Base-by-base conservation (phyloP, 2,329 filamentous ascomycete species). In the Cladosporium colombiae region DNA sequence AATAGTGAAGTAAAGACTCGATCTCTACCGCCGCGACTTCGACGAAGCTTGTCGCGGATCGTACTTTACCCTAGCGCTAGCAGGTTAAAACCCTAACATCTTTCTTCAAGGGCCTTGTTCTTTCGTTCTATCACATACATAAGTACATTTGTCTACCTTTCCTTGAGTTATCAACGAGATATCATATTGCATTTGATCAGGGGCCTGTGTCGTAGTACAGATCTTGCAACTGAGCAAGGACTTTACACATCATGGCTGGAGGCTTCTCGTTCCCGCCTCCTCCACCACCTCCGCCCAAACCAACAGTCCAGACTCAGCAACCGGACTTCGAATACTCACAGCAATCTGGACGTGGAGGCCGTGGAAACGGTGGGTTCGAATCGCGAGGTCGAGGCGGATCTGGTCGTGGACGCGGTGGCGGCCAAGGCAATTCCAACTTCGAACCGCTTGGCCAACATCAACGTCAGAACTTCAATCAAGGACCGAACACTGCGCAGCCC, bases 261-360 rank as follows among this genome's bases (percentile, higher is more conserved):
- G 71, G 73, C 66, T 73, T 83, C 77, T 78, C 76, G 21, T 83
- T 83, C 61, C 81, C 81, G n/a, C 81, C 81, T 50, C 81, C 81
- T 35, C 82, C 82, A 46, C 81, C 82, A 46, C 77, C 77, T 58
- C 77, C 77, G 25, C 74, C 75, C 21, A 75, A 74, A 58, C 62
- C 55, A 6, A 56, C 31, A 18, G 21, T 27, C 10, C 55, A 58
- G 23, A 21, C 14, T 61, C 72, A 37, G 44, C 69, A 27, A 62
- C 62, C 53, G 62, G 66, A 57, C n/a, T 68, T 68, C 21, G 74
- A 66, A 23, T 60, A 61, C 67, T 49, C 60, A 49, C 57, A 65
- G 16, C 68, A 68, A 55, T 31, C 73, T 55, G 64, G 68, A 56
- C 62, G 73, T 70, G 65, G 70, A 70, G 66, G 65, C 21, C 72